Conservation (phyloP, 768 basidiomycete species). For the Boletales sp. region DNA sequence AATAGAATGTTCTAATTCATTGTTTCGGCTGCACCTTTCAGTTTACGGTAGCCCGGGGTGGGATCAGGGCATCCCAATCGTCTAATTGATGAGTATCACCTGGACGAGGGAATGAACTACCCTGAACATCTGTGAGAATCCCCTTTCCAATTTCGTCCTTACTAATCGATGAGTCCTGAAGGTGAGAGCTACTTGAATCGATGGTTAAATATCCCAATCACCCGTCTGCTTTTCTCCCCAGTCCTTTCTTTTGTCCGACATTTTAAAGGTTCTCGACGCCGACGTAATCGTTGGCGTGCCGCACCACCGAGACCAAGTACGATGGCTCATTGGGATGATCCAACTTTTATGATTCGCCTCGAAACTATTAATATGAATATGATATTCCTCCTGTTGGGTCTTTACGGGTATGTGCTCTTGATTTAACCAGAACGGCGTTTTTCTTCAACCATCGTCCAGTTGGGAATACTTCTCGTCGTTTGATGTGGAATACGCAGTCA, state of each 20-base stretch:
- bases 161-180: not conserved
- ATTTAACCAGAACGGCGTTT: not conserved
- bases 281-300: not conserved
- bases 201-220: not conserved
- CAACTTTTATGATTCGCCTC: slow-evolving; percentile 4
- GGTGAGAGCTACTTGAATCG: not conserved
- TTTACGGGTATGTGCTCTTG: slow-evolving; percentile 19
- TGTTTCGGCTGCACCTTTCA: too few relatives aligned
- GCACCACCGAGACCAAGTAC: not conserved
- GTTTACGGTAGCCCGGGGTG: not conserved
- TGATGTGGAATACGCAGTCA: slow-evolving; percentile 20
- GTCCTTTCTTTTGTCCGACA: too few relatives aligned
- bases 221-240: too few relatives aligned
- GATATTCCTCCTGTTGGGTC: slow-evolving; percentile 14
- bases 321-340: slow-evolving; percentile 21
- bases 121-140: slow-evolving; percentile 10
- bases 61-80: not conserved
- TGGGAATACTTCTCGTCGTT: slow-evolving; percentile 25
- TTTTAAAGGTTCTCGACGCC: too few relatives aligned
- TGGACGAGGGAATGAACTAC: not conserved
- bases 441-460: slow-evolving; percentile 1
- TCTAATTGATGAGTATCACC: not conserved
- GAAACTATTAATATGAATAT: not conserved
- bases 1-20: too few relatives aligned
- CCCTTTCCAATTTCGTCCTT: not conserved